Evolutionary conservation across 495 filamentous ascomycete genomes (phyloP).

Genomic region (Penicillium pancosmium): DNA sequence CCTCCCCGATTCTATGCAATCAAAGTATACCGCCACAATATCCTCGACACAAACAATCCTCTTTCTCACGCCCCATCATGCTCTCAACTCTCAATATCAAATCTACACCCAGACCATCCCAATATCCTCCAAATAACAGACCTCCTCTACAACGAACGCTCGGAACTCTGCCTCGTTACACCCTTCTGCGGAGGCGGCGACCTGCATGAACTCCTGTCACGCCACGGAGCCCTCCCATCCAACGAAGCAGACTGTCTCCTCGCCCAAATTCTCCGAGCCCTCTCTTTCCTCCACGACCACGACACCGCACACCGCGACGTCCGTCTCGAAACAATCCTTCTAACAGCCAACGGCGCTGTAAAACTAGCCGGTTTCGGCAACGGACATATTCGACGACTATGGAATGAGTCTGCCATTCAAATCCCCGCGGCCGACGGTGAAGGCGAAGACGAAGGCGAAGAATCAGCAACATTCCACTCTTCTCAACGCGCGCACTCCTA

Average conservation of each 20-base stretch:
- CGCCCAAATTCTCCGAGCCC: constrained; percentile 95
- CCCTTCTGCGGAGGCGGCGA: constrained; percentile 94
- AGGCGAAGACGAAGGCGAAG: not conserved
- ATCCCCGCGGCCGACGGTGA: constrained; percentile 3
- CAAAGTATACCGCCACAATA: constrained; percentile 89
- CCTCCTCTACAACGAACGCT: constrained; percentile 84
- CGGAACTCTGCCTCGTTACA: constrained; percentile 96
- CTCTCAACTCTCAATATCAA: constrained; percentile 83
- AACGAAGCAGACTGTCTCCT: constrained; percentile 90
- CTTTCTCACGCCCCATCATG: constrained; percentile 80
- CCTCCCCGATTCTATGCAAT: constrained; percentile 78
- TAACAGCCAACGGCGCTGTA: constrained; percentile 84
- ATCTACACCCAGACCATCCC: constrained; percentile 69
- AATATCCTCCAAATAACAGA: constrained; percentile 95
- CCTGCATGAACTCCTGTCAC: constrained; percentile 83
- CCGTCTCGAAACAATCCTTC: constrained; percentile 91
- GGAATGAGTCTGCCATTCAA: constrained; percentile 17
- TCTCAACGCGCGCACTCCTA: not conserved
- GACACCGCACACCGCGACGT: constrained; percentile 90
- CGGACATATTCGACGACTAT: constrained; percentile 62
- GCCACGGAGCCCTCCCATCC: constrained; percentile 69
- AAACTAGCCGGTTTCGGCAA: constrained; percentile 98
- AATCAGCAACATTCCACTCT: not conserved
- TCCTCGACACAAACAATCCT: constrained; percentile 78
- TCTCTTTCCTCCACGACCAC: constrained; percentile 94